Percentiles rank a stretch among this genome's conserved stretches.
Evolutionary conservation across 257 asterid genomes (phyloP).

Genomic region (Solanum chilense): DNA sequence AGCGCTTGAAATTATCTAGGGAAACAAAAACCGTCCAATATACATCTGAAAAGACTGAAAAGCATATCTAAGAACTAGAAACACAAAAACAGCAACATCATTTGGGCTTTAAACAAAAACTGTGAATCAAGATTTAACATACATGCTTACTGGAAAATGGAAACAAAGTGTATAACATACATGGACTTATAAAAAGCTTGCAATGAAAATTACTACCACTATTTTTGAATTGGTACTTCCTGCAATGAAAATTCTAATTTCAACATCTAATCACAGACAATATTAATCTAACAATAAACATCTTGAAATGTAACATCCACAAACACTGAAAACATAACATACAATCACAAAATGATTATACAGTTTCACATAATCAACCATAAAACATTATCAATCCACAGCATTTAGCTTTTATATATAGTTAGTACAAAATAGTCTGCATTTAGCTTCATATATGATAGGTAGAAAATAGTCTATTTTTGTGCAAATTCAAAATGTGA

Average conservation of each 20-base stretch:
- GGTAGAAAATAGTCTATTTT: not conserved
- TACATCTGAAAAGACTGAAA: not conserved
- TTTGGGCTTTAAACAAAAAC: not conserved
- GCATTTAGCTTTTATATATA: not conserved
- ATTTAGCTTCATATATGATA: not conserved
- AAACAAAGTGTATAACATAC: not conserved
- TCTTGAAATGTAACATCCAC: not conserved
- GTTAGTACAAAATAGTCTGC: not conserved
- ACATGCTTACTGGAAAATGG: not conserved
- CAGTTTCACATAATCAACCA: not conserved
- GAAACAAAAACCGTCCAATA: not conserved
- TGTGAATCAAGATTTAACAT: not conserved
- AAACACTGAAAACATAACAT: not conserved
- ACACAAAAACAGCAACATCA: not conserved
- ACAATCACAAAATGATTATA: not conserved
- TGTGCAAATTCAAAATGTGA: not conserved
- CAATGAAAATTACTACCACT: not conserved
- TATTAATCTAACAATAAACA: not conserved
- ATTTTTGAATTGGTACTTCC: not conserved
- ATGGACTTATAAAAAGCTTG: not conserved
- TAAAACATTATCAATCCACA: not conserved
- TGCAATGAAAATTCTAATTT: not conserved
- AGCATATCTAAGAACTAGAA: not conserved
- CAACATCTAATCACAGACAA: not conserved
- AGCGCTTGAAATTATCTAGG: not conserved